These are phyloP conservation scores for Leishmania turanica DNA, from an alignment of 208 protist species.

Conservation along the genomic window DNA sequence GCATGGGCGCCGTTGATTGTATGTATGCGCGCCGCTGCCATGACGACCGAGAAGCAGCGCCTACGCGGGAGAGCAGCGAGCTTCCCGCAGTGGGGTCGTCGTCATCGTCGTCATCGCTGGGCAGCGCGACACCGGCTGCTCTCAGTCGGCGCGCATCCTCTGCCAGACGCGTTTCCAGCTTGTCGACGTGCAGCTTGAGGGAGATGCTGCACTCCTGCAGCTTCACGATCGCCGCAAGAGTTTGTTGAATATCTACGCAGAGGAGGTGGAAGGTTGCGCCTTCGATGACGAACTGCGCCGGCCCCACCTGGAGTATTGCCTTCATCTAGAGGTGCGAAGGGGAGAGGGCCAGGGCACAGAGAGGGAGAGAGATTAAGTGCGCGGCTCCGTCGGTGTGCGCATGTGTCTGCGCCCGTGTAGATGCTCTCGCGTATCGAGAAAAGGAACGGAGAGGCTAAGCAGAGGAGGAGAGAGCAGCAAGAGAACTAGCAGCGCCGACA, in stretches of 20 bases:
- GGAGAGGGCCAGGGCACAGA: neutral
- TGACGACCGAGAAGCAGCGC: neutral
- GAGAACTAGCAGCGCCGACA: neutral
- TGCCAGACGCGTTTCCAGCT: conserved; percentile 18
- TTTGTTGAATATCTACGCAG: conserved; percentile 34
- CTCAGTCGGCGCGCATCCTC: conserved; percentile 23
- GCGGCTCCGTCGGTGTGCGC: neutral
- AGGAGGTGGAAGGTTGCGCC: conserved; percentile 41
- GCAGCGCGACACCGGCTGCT: neutral
- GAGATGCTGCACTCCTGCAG: conserved; percentile 23
- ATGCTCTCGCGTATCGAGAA: neutral
- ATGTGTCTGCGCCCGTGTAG: conserved; percentile 16
- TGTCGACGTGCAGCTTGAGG: conserved; percentile 23
- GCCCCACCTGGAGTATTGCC: conserved; percentile 41
- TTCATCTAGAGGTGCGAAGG: conserved; percentile 19
- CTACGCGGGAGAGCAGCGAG: neutral
- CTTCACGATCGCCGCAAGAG: conserved; percentile 28
- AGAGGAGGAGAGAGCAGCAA: neutral
- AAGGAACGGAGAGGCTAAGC: conserved; percentile 2
- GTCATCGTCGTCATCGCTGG: conserved; percentile 3
- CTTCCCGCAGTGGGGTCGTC: neutral
- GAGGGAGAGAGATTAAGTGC: neutral
- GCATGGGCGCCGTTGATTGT: neutral
- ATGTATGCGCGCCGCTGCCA: neutral
- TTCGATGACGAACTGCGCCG: conserved; percentile 41